A percentile compares a stretch with the other conserved stretches of the same genome.
Evolutionary conservation across 2,329 filamentous ascomycete species (phyloP).

Genomic region (Pseudogymnoascus sp.): DNA sequence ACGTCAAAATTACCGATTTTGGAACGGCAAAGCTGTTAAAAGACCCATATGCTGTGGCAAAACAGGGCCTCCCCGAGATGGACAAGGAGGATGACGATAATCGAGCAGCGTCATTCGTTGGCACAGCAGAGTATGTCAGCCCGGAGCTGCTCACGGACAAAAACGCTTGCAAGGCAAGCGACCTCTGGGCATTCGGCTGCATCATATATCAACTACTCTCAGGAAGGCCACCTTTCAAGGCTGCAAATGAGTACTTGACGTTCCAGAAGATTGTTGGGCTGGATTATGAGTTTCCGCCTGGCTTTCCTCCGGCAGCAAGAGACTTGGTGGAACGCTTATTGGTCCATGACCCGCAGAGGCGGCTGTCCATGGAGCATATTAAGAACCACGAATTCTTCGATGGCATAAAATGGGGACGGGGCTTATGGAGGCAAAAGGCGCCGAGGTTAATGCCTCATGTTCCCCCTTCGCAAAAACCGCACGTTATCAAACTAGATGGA

Average conservation of each 20-base stretch:
- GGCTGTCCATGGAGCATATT: conserved; percentile 89
- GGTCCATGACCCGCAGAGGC: conserved; percentile 76
- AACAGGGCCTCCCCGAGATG: conserved; percentile 16
- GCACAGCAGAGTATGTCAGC: conserved; percentile 96
- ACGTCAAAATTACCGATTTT: conserved; percentile 98
- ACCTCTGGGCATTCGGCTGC: conserved; percentile 97
- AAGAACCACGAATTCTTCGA: conserved; percentile 96
- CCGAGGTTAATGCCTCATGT: conserved; percentile 80
- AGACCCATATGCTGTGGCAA: conserved; percentile 39
- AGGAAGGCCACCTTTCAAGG: conserved; percentile 97
- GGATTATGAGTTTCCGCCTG: conserved; percentile 86
- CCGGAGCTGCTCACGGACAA: conserved; percentile 95
- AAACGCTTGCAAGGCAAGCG: conserved; percentile 94
- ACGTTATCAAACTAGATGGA: conserved; percentile 64
- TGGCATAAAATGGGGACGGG: conserved; percentile 74
- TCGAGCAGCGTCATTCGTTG: conserved; percentile 89
- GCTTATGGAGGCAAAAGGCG: conserved; percentile 82
- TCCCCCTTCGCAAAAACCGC: conserved; percentile 66
- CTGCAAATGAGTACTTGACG: conserved; percentile 88
- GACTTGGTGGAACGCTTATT: conserved; percentile 87
- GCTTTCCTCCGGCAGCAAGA: conserved; percentile 77
- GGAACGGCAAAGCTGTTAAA: conserved; percentile 93
- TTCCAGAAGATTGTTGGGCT: conserved; percentile 96
- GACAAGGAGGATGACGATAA: conserved; percentile 50
- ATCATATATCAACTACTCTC: conserved; percentile 93